phyloP scores from a whole-genome alignment of 306 rosid species.

The Argentina anserina region DNA sequence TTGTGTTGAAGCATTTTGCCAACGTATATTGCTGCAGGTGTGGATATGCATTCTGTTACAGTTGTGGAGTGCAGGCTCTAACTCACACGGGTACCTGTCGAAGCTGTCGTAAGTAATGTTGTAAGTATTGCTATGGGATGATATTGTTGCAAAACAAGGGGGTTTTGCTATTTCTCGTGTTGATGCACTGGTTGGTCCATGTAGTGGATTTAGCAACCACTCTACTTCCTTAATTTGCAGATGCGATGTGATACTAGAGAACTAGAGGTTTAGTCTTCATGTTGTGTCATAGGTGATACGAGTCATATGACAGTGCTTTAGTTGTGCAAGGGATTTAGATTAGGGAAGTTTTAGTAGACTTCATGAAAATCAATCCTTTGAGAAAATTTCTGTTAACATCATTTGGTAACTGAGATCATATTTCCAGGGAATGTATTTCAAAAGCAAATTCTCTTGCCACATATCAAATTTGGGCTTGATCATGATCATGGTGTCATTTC shows the following conservation, averaged over 20 bases:
- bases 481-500: too few relatives aligned
- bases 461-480: too few relatives aligned
- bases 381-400: neutral
- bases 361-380: neutral
- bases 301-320: neutral
- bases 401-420: neutral
- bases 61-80: neutral
- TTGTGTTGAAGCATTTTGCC: neutral
- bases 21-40: neutral
- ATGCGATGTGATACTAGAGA: neutral
- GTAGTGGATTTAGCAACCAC: neutral
- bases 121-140: neutral
- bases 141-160: neutral
- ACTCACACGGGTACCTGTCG: neutral
- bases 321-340: neutral
- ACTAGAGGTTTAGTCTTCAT: neutral
- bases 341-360: neutral
- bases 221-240: neutral
- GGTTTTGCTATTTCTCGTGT: neutral
- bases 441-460: too few relatives aligned
- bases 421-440: too few relatives aligned
- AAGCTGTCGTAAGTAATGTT: neutral
- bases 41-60: constrained; percentile 10
- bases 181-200: neutral
- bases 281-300: neutral